Evolutionary conservation across 139 green algal genomes (phyloP), one percentile per base, ranked within the genome.

Genomic region (Chlamydomonas eustigma): DNA sequence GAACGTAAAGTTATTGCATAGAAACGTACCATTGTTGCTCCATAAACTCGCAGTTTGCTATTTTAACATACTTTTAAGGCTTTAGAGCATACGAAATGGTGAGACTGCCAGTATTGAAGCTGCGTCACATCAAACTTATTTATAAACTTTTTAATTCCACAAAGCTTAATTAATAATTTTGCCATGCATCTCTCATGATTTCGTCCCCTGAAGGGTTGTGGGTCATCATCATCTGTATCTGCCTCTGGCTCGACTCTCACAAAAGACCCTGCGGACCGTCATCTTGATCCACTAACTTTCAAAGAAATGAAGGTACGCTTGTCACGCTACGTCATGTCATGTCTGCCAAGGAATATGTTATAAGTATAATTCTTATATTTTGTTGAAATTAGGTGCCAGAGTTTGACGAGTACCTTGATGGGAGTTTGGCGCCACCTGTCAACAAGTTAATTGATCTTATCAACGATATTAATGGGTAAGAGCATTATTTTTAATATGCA

Each of bases 151-250:
- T n/a, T n/a, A n/a, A n/a, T n/a, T n/a, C n/a, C n/a, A n/a, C n/a
- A n/a, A n/a, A n/a, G n/a, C n/a, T n/a, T n/a, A n/a, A n/a, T n/a
- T n/a, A n/a, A n/a, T n/a, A n/a, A n/a, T n/a, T n/a, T n/a, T n/a
- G n/a, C n/a, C n/a, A n/a, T n/a, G n/a, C n/a, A n/a, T n/a, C n/a
- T n/a, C n/a, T n/a, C n/a, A n/a, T n/a, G n/a, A n/a, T n/a, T n/a
- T n/a, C n/a, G n/a, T n/a, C n/a, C 44, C 44, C 5, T 69, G 78
- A 79, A 3, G 77, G 75, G 50, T 83, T 92, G 36, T 70, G 74
- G 74, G 25, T 73, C 58, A 2, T 71, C 39, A 24, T 73, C 74
- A 8, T 58, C 74, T 39, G 63, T 6, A 24, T 32, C 37, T 5
- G 63, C 34, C 65, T 58, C 58, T 50, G 33, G 30, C 2, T n/a